Evolutionary conservation across 495 filamentous ascomycete genomes (phyloP), one percentile per base, ranked within the genome.

Genomic region (Penicillium coprophilum): DNA sequence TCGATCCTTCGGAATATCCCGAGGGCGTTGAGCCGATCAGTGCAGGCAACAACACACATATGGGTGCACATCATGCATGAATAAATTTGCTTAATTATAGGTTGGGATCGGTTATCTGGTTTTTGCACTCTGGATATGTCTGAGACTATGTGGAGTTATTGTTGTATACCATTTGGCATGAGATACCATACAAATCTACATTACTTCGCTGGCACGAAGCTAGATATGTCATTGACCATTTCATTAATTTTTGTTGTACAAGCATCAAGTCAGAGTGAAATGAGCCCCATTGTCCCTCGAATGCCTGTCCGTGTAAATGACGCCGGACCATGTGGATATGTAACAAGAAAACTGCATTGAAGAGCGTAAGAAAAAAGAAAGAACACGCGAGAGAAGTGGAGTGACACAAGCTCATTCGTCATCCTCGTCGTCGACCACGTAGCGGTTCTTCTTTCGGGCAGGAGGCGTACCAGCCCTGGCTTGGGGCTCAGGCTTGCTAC

Each of bases 341-440:
- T 46, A 46, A 34, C 41, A 54, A 54, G 51, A 46, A 54, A 46
- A 27, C 36, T 24, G 41, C 32, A 54, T 27, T 17, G 44, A 46
- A 46, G n/a, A 46, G 27, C 28, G 27, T 10, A n/a, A n/a, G 24
- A 28, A 45, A 46, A 30, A 38, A 43, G 43, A 51, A 38, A 41
- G 12, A n/a, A 31, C 1, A 4, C 12, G 2, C 2, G 36, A 46
- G 23, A 10, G n/a, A 28, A 13, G 17, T 8, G n/a, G 15, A 17
- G 7, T 9, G 10, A 3, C 46, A 50, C 28, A 45, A 50, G 45
- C 59, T 67, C 63, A 72, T 53, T 77, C 73, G 21, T 79, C 74
- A 13, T 79, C 76, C 32, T 79, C 76, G 51, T 76, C 73, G 32
- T 79, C 76, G 51, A 77, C 74, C 43, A 77, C 72, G 43, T 72